These are phyloP conservation scores for Viola odorata DNA, from an alignment of 345 rosid genomes.

Conservation along the genomic window DNA sequence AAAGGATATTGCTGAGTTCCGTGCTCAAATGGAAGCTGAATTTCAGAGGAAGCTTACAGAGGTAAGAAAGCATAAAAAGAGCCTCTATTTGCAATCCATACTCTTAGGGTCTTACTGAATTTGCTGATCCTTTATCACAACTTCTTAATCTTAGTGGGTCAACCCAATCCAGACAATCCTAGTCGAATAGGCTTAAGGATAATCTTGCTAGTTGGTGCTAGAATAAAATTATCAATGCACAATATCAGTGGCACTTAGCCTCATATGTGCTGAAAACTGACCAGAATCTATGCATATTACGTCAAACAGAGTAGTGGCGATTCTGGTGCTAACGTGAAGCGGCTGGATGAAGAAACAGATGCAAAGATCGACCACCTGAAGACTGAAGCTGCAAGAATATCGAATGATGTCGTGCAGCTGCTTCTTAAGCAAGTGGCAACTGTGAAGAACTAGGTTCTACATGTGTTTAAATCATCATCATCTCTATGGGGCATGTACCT, in stretches of 20 bases:
- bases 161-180: too few species aligned
- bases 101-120: too few species aligned
- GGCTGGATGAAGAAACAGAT: slow-evolving; percentile 73
- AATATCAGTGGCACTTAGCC: too few species aligned
- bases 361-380: slow-evolving; percentile 59
- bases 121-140: too few species aligned
- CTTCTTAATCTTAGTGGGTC: too few species aligned
- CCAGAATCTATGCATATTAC: background rate
- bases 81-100: background rate
- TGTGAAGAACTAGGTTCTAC: slow-evolving; percentile 53
- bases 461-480: background rate
- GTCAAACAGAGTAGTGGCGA: slow-evolving; percentile 70
- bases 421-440: slow-evolving; percentile 78
- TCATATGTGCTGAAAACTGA: background rate
- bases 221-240: too few species aligned
- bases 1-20: slow-evolving; percentile 64
- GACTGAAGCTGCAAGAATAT: slow-evolving; percentile 50
- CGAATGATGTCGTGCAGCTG: slow-evolving; percentile 55
- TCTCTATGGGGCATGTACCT: background rate
- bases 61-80: slow-evolving; percentile 31
- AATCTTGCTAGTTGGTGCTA: too few species aligned
- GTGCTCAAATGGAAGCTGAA: slow-evolving; percentile 68
- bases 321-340: slow-evolving; percentile 83
- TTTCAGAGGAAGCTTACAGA: slow-evolving; percentile 79
- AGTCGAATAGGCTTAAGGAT: too few species aligned